A percentile compares a stretch with the other conserved stretches of the same genome.
These are phyloP conservation scores for Solanum hybrid DNA, from an alignment of 305 asterid species.

Conservation along the genomic window DNA sequence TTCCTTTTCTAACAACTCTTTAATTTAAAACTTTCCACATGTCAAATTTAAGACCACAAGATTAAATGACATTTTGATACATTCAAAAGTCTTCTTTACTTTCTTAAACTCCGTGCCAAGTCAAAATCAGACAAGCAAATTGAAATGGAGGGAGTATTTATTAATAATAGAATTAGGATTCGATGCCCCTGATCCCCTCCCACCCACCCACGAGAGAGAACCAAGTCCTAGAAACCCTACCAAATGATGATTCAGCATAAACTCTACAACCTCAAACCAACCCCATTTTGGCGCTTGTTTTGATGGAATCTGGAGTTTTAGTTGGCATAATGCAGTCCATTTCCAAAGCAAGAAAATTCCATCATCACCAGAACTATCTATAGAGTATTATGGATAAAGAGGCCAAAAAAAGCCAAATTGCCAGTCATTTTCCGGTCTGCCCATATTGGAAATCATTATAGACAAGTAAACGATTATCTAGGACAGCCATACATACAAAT, in stretches of 20 bases:
- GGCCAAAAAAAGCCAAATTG: background rate
- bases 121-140: background rate
- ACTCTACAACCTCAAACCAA: background rate
- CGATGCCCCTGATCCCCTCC: background rate
- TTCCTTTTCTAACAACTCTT: background rate
- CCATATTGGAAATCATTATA: background rate
- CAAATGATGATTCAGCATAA: background rate
- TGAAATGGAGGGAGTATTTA: background rate
- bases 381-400: background rate
- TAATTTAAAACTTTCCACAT: background rate
- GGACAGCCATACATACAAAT: background rate
- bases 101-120: background rate
- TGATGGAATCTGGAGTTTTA: background rate
- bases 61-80: background rate
- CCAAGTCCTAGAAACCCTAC: slow-evolving; percentile 3
- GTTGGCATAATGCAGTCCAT: background rate
- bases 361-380: background rate
- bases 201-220: background rate
- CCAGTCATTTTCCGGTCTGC: background rate
- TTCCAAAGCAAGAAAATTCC: background rate
- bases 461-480: background rate
- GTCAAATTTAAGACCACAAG: background rate
- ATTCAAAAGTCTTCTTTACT: background rate
- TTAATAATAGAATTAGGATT: no score
- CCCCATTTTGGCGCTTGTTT: background rate